Evolutionary conservation across 441 rosid genomes (phyloP), one percentile per base, ranked within the genome.

Genomic region (Adansonia madagascariensis): DNA sequence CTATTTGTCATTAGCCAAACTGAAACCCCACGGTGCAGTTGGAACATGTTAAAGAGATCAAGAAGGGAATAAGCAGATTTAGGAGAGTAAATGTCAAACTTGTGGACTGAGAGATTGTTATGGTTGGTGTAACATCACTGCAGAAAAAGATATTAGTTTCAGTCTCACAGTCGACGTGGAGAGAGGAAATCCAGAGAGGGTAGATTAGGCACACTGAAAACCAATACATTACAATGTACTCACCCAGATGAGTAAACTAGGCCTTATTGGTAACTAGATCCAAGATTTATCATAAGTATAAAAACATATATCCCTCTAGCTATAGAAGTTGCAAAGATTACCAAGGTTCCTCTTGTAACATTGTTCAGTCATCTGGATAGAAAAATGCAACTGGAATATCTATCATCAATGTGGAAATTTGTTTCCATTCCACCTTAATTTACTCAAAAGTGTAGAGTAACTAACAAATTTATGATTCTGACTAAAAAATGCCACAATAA

Each of bases 121-220:
- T 35, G 39, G 39, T 35, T 35, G 39, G 39, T 35, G 39, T 35
- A 35, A 35, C 39, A 44, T 27, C 31, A 27, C 31, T 27, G 31
- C 31, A 27, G 31, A 27, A 1, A 27, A 27, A 27, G 82, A 82
- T 43, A 71, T 27, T 49, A 60, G 62, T 76, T 82, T 83, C 70
- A 86, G 82, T 80, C 73, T 20, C 53, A 73, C 43, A 53, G 27
- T 27, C 50, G 50, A 77, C 73, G 80, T 12, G 66, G 65, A 49
- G 81, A 67, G 71, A 59, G 35, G 8, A 39, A 2, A 73, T 64
- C 53, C 8, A 55, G 72, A 49, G 55, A 55, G 43, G 49, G 73
- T 35, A 47, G 50, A 71, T 71, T 4, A 74, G 49, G 76, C 15
- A 35, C 2, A 31, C 18, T 12, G 8, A 62, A 14, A 62, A 43